Evolutionary conservation across 768 basidiomycete species (phyloP).

Genomic region (Lentinula raphanica): DNA sequence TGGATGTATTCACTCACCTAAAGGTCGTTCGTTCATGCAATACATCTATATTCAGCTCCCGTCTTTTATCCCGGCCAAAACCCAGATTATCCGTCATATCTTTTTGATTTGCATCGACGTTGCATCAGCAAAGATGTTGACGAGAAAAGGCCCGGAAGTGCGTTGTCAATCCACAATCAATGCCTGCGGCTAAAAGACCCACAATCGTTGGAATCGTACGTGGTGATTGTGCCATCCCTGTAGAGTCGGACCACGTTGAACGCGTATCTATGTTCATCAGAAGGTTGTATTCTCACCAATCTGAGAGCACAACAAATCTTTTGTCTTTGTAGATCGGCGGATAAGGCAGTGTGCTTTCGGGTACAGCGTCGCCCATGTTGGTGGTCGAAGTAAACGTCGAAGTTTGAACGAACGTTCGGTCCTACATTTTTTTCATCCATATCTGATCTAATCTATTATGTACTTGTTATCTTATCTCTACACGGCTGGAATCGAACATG

Average conservation of each 20-base stretch:
- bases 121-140: not conserved
- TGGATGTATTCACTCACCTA: slow-evolving; percentile 37
- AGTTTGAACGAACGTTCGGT: not conserved
- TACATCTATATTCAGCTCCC: slow-evolving; percentile 69
- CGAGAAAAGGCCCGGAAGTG: not conserved
- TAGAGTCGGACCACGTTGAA: no score
- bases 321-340: slow-evolving; percentile 77
- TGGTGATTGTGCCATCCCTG: slow-evolving; percentile 94
- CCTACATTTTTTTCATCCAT: no score
- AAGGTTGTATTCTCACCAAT: slow-evolving; percentile 53
- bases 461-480: no score
- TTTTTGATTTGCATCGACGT: slow-evolving; percentile 20
- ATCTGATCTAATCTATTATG: no score
- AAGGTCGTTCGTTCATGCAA: slow-evolving; percentile 65
- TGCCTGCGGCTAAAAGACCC: slow-evolving; percentile 18
- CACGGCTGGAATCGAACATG: no score
- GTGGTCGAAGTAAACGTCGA: not conserved
- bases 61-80: slow-evolving; percentile 69
- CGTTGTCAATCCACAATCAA: not conserved
- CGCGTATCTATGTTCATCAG: not conserved
- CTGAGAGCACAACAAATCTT: slow-evolving; percentile 81
- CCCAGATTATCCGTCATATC: slow-evolving; percentile 90
- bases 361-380: slow-evolving; percentile 25
- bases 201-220: slow-evolving; percentile 91
- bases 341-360: slow-evolving; percentile 71